phyloP scores from a whole-genome alignment of 1,284 basidiomycete species.

The Stereum hirsutum region DNA sequence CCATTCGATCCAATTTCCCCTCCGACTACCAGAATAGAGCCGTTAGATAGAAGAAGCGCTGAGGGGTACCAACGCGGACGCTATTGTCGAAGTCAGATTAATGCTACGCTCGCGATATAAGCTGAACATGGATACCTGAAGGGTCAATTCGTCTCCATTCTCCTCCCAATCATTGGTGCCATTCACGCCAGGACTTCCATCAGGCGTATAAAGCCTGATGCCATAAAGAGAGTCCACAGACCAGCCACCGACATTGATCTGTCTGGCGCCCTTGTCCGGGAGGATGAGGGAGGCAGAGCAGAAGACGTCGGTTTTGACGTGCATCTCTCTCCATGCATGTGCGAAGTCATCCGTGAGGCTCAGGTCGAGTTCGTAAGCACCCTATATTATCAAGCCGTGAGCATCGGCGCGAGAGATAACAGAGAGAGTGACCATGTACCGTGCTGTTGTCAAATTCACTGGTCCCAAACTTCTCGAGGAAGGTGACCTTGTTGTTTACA shows the following conservation, averaged over 20 bases:
- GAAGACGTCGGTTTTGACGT: conserved; percentile 67
- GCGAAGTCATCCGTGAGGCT: conserved; percentile 43
- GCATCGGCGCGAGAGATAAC: too few species aligned
- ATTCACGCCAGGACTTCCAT: conserved; percentile 48
- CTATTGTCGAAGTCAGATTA: conserved; percentile 25
- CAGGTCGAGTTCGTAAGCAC: conserved; percentile 68
- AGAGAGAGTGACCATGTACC: too few species aligned
- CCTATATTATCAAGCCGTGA: too few species aligned
- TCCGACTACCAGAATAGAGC: conserved; percentile 62
- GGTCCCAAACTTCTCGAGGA: conserved; percentile 58
- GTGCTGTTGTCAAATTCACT: conserved; percentile 54
- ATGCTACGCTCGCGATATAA: background rate
- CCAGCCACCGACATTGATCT: conserved; percentile 66
- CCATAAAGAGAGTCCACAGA: conserved; percentile 56
- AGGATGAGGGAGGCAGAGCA: conserved; percentile 65
- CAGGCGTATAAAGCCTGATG: conserved; percentile 54
- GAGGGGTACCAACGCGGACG: conserved; percentile 67
- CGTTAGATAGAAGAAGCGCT: conserved; percentile 56
- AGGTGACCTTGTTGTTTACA: conserved; percentile 68
- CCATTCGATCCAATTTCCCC: conserved; percentile 68
- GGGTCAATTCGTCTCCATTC: conserved; percentile 34
- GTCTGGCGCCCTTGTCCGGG: conserved; percentile 60
- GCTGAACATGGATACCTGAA: conserved; percentile 51
- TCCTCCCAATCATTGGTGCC: conserved; percentile 65
- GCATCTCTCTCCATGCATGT: conserved; percentile 63